These are phyloP conservation scores for Glutinoglossum americanum DNA, from an alignment of 495 filamentous ascomycete species.

Conservation along the genomic window DNA sequence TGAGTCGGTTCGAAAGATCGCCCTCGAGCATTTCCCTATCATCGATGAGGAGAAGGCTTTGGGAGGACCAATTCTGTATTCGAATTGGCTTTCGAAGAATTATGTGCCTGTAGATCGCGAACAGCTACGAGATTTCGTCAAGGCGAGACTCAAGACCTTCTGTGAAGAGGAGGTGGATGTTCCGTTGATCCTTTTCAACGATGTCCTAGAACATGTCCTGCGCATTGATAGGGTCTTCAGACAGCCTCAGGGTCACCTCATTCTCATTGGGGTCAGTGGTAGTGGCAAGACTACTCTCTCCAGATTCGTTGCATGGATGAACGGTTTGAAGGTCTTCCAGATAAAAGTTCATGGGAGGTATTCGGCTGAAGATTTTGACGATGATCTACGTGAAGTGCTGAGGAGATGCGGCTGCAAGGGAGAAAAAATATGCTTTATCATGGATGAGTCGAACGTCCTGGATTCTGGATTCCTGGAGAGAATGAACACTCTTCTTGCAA, in stretches of 20 bases:
- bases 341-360: conserved; percentile 99
- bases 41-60: conserved; percentile 76
- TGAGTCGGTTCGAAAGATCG: conserved; percentile 61
- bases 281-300: conserved; percentile 97
- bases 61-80: conserved; percentile 88
- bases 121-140: conserved; percentile 85
- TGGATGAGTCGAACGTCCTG: conserved; percentile 97
- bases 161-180: conserved; percentile 99
- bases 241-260: conserved; percentile 93
- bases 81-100: conserved; percentile 98
- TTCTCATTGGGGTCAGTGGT: conserved; percentile 93
- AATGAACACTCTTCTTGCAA: conserved; percentile 96
- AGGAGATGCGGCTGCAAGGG: conserved; percentile 90
- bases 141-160: conserved; percentile 90
- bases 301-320: conserved; percentile 99
- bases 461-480: conserved; percentile 96
- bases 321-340: conserved; percentile 94
- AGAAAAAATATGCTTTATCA: conserved; percentile 99
- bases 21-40: conserved; percentile 76
- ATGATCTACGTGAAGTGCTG: conserved; percentile 83
- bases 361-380: conserved; percentile 95
- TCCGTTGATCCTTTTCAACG: conserved; percentile 90
- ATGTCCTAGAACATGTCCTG: conserved; percentile 91
- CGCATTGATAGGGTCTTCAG: conserved; percentile 97
- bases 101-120: conserved; percentile 94